phyloP scores from a whole-genome alignment of 805 yeast genomes.

The Kurtzmaniella cleridarum region DNA sequence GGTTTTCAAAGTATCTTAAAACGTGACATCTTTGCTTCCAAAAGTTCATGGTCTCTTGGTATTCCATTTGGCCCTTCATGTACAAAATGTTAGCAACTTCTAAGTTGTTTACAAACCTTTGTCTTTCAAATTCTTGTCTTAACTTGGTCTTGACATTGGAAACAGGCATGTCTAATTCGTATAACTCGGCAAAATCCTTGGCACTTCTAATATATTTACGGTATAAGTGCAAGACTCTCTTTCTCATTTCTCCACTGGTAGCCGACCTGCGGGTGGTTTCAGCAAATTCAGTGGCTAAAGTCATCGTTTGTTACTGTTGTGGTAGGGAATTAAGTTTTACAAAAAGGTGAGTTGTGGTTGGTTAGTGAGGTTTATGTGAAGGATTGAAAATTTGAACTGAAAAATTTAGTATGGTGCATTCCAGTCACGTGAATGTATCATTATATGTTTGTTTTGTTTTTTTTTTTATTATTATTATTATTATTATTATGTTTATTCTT shows the following conservation, averaged over 20 bases:
- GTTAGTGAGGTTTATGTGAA: constrained; percentile 7
- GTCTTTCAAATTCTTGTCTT: constrained; percentile 86
- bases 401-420: not conserved
- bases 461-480: not conserved
- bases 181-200: constrained; percentile 54
- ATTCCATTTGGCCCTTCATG: constrained; percentile 87
- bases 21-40: constrained; percentile 90
- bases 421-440: not conserved
- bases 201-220: constrained; percentile 64
- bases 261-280: constrained; percentile 69
- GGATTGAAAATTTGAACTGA: not conserved
- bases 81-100: constrained; percentile 62
- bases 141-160: constrained; percentile 75
- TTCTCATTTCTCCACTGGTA: constrained; percentile 54
- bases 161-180: constrained; percentile 72
- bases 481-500: no score
- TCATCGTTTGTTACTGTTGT: constrained; percentile 26
- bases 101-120: constrained; percentile 65
- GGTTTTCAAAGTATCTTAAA: constrained; percentile 72
- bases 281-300: constrained; percentile 79
- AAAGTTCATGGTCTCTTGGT: constrained; percentile 80
- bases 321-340: not conserved
- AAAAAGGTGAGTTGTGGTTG: constrained; percentile 19
- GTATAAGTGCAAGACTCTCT: constrained; percentile 64
- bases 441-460: not conserved